Percentiles rank a stretch among this genome's conserved stretches.
Evolutionary conservation across 441 rosid genomes (phyloP).

Genomic region (Flueggea neowawraea): DNA sequence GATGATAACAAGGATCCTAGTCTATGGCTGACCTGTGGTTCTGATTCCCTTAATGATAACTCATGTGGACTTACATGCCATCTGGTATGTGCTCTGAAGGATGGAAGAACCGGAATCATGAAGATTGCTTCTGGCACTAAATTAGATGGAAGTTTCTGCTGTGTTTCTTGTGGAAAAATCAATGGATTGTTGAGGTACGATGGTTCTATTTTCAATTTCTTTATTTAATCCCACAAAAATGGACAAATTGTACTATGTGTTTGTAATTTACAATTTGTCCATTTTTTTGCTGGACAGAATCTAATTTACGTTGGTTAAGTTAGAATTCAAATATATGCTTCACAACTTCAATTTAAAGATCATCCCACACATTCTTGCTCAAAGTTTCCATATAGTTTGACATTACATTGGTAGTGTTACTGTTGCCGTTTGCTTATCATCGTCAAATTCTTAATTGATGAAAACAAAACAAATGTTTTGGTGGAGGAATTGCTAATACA

Average conservation of each 20-base stretch:
- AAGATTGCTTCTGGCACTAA: conserved; percentile 35
- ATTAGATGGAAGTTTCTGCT: conserved; percentile 73
- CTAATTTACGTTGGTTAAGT: neutral
- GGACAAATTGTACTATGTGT: no score
- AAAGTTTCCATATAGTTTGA: no score
- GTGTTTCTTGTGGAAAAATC: conserved; percentile 68
- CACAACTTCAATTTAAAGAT: neutral
- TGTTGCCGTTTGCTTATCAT: no score
- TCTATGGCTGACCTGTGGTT: conserved; percentile 78
- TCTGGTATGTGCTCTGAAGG: conserved; percentile 77
- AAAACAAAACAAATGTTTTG: no score
- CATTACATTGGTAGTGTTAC: no score
- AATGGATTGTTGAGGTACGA: conserved; percentile 78
- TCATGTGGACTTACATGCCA: conserved; percentile 89
- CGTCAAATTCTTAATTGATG: no score
- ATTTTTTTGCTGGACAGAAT: no score
- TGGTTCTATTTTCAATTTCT: neutral
- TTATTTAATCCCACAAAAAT: neutral
- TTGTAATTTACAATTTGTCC: no score
- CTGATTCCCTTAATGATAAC: conserved; percentile 45
- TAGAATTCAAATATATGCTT: neutral
- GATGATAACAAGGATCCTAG: conserved; percentile 98
- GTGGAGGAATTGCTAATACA: conserved; percentile 7
- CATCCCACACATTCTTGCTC: no score
- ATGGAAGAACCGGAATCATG: conserved; percentile 60